Evolutionary conservation across 345 rosid genomes (phyloP).

Genomic region (Murraya koenigii): DNA sequence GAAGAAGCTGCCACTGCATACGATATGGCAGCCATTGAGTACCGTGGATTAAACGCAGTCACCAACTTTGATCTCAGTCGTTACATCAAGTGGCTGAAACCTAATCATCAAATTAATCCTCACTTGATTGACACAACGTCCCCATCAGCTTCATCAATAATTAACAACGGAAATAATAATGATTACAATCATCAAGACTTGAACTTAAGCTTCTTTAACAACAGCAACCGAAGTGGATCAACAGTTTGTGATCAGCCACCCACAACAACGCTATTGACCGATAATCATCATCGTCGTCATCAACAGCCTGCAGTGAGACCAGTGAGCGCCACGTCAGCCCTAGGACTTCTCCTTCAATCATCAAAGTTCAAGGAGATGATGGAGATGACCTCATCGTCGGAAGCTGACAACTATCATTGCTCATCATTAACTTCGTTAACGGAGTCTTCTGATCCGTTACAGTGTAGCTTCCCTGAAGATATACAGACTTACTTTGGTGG

Average conservation of each 20-base stretch:
- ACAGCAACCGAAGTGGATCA: slow-evolving; percentile 10
- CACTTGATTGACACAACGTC: not conserved
- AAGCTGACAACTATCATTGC: slow-evolving; percentile 14
- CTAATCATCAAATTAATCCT: slow-evolving; percentile 27
- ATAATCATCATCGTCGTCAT: slow-evolving; percentile 4
- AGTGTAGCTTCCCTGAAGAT: slow-evolving; percentile 71
- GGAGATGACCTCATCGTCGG: slow-evolving; percentile 39
- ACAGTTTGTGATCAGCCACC: not conserved
- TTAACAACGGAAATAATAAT: not conserved
- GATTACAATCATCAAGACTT: slow-evolving; percentile 13
- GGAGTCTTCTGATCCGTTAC: slow-evolving; percentile 31
- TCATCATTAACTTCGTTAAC: slow-evolving; percentile 22
- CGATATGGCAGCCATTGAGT: slow-evolving; percentile 90
- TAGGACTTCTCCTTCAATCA: slow-evolving; percentile 62
- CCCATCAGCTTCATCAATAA: not conserved
- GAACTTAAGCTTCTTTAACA: slow-evolving; percentile 15
- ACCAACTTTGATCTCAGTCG: slow-evolving; percentile 93
- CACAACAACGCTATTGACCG: not conserved
- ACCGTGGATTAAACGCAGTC: slow-evolving; percentile 90
- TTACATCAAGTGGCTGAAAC: slow-evolving; percentile 67
- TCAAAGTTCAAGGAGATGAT: slow-evolving; percentile 67
- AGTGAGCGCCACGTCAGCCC: slow-evolving; percentile 48
- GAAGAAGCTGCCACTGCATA: slow-evolving; percentile 96
- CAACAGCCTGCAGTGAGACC: slow-evolving; percentile 17
- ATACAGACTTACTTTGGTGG: slow-evolving; percentile 66